A percentile compares a stretch with the other conserved stretches of the same genome.
phyloP scores from a whole-genome alignment of 257 asterid species.

The Solanum neorickii region DNA sequence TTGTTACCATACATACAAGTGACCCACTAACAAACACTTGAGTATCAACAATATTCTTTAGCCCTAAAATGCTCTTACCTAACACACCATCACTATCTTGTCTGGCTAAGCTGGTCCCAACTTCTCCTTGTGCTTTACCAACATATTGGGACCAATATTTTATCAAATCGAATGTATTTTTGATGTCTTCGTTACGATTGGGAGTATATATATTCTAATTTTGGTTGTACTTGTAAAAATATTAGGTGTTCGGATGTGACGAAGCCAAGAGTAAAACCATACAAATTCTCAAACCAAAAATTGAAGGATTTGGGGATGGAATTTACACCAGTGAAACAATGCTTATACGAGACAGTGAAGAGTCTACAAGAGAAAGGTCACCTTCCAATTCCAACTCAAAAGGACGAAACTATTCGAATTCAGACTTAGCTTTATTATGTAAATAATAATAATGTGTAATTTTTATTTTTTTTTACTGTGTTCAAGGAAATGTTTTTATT shows the following conservation, averaged over 20 bases:
- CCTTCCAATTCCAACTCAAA: slow-evolving; percentile 45
- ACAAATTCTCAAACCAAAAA: slow-evolving; percentile 84
- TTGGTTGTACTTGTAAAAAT: not conserved
- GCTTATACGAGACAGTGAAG: slow-evolving; percentile 65
- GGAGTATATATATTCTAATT: not conserved
- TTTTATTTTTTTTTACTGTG: not conserved
- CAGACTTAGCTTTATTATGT: slow-evolving; percentile 8
- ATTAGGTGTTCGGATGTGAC: slow-evolving; percentile 77
- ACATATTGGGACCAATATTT: not conserved
- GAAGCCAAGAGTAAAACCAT: slow-evolving; percentile 62
- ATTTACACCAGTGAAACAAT: slow-evolving; percentile 68
- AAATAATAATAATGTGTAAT: not conserved
- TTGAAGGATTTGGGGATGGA: slow-evolving; percentile 74
- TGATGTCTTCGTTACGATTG: not conserved
- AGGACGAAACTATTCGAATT: slow-evolving; percentile 29
- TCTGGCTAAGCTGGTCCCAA: not conserved
- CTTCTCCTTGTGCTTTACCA: not conserved
- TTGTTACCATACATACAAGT: not conserved
- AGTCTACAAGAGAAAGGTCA: slow-evolving; percentile 86
- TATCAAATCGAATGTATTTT: not conserved
- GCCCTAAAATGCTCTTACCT: not conserved
- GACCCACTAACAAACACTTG: not conserved
- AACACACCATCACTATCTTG: not conserved
- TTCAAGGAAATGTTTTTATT: not conserved
- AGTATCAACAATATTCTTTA: not conserved